Conservation (phyloP, 78 protist species). For the slime mould (Dictyostelium discoideum) region dicty_2.7 NC_007088.5:5047001-5047500, state of each 20-base stretch:
- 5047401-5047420: constrained; percentile 3
- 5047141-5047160: background rate
- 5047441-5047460: background rate
- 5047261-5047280: constrained; percentile 5
- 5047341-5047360: constrained; percentile 57
- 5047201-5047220: too few species aligned
- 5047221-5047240: too few species aligned
- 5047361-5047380: background rate
- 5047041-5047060: constrained; percentile 24
- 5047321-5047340: constrained; percentile 23
- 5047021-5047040: constrained; percentile 12
- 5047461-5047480: background rate
- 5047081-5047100: constrained; percentile 57
- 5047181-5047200: background rate
- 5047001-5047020: constrained; percentile 61
- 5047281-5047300: background rate
- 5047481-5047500: background rate
- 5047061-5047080: constrained; percentile 38
- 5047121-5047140: constrained; percentile 55
- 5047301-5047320: background rate
- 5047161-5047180: background rate
- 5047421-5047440: background rate
- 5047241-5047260: constrained; percentile 1
- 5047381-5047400: constrained; percentile 9
- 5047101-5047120: constrained; percentile 49